Percentiles rank a stretch among this genome's conserved stretches.
Evolutionary conservation across 164 flowering plant species (phyloP).

Genomic region (Liquidambar formosana): DNA sequence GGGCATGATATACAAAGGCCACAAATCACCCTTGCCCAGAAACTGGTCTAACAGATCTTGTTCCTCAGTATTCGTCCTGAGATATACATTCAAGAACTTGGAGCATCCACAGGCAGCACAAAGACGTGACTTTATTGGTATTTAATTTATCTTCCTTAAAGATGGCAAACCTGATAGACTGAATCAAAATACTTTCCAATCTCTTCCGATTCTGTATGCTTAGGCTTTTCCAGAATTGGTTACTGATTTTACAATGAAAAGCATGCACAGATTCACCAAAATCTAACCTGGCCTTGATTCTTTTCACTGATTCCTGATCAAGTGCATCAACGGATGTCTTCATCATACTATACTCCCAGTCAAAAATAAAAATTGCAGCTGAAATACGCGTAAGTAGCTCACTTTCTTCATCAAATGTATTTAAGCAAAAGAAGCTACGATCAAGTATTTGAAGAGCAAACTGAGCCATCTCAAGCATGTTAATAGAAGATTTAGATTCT

Average conservation of each 20-base stretch:
- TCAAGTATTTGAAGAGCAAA: constrained; percentile 72
- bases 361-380: constrained; percentile 59
- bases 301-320: constrained; percentile 23
- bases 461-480: constrained; percentile 47
- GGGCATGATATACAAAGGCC: constrained; percentile 67
- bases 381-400: constrained; percentile 49
- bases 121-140: constrained; percentile 32
- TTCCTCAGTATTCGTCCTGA: constrained; percentile 50
- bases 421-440: constrained; percentile 60
- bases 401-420: constrained; percentile 38
- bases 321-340: constrained; percentile 16
- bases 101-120: constrained; percentile 62
- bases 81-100: constrained; percentile 56
- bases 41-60: constrained; percentile 65
- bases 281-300: constrained; percentile 24
- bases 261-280: constrained; percentile 52
- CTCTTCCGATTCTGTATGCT: constrained; percentile 23
- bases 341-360: constrained; percentile 65
- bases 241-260: constrained; percentile 39
- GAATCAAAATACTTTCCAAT: constrained; percentile 46
- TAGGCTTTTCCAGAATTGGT: constrained; percentile 45
- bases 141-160: constrained; percentile 33
- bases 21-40: constrained; percentile 38
- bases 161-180: constrained; percentile 51
- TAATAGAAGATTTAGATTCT: constrained; percentile 22